Conservation (phyloP, 2,329 filamentous ascomycete species). For the Hypoxylon sp. region DNA sequence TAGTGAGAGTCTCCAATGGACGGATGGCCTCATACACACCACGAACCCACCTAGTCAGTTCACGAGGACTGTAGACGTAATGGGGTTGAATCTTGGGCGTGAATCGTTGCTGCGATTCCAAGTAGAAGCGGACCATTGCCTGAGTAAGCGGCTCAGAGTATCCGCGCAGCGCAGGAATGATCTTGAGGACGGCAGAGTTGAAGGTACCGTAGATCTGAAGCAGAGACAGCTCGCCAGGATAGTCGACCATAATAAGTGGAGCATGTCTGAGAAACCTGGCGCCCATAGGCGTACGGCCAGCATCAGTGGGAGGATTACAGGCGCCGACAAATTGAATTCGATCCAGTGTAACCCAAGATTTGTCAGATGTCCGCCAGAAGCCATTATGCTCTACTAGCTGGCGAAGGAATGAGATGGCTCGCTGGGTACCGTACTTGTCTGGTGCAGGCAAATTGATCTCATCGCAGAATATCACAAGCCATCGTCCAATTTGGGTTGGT, state of each 20-base stretch:
- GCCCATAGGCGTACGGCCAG: constrained; percentile 94
- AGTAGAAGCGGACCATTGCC: constrained; percentile 97
- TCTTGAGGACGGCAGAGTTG: constrained; percentile 96
- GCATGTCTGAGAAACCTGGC: constrained; percentile 95
- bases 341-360: constrained; percentile 97
- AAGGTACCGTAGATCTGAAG: constrained; percentile 99
- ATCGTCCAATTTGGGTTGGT: constrained; percentile 95
- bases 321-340: constrained; percentile 99
- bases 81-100: constrained; percentile 97
- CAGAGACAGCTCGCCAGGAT: constrained; percentile 94
- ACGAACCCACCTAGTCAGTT: constrained; percentile 96
- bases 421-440: constrained; percentile 97
- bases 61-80: constrained; percentile 99
- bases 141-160: constrained; percentile 95
- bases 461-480: constrained; percentile 99
- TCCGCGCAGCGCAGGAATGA: constrained; percentile 93
- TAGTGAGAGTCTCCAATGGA: constrained; percentile 86
- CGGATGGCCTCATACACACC: constrained; percentile 97
- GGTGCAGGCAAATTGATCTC: constrained; percentile 99
- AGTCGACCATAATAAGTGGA: constrained; percentile 99
- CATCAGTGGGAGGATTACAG: constrained; percentile 98
- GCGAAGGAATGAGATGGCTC: constrained; percentile 96
- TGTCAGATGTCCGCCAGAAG: constrained; percentile 98
- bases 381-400: constrained; percentile 99
- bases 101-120: constrained; percentile 94